These are phyloP conservation scores for Leptographium lundbergii DNA, from an alignment of 2,329 filamentous ascomycete genomes.

Conservation along the genomic window DNA sequence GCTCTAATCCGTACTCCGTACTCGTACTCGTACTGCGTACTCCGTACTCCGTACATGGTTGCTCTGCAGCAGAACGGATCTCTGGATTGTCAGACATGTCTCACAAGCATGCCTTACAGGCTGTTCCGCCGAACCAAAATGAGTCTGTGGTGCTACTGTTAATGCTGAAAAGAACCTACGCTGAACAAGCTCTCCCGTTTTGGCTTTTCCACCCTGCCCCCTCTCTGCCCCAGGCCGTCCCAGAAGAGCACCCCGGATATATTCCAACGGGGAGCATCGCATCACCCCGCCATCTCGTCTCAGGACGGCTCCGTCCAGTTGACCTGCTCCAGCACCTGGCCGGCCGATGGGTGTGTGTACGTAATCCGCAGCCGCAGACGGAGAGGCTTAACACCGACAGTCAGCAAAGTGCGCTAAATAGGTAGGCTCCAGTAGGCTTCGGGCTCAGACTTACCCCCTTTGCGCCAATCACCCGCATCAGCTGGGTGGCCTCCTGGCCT, in stretches of 20 bases:
- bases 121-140: background rate
- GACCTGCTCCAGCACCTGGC: conserved; percentile 76
- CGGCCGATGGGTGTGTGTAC: conserved; percentile 58
- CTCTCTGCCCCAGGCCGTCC: background rate
- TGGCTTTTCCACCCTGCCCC: background rate
- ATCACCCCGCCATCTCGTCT: background rate
- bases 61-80: too few relatives aligned
- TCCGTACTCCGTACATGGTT: too few relatives aligned
- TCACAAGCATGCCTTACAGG: background rate
- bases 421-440: background rate
- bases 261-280: background rate
- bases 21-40: too few relatives aligned
- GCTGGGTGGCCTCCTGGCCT: conserved; percentile 75
- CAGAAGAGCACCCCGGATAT: background rate
- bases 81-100: background rate
- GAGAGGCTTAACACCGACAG: conserved; percentile 49
- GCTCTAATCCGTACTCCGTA: too few relatives aligned
- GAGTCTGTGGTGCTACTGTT: background rate
- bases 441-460: conserved; percentile 62
- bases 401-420: background rate
- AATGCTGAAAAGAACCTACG: background rate
- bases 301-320: conserved; percentile 78
- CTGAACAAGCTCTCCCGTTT: background rate
- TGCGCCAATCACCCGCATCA: conserved; percentile 75
- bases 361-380: conserved; percentile 76